Base-by-base conservation (phyloP, 1,284 basidiomycete genomes). In the Trichosporon coremiiforme region DNA sequence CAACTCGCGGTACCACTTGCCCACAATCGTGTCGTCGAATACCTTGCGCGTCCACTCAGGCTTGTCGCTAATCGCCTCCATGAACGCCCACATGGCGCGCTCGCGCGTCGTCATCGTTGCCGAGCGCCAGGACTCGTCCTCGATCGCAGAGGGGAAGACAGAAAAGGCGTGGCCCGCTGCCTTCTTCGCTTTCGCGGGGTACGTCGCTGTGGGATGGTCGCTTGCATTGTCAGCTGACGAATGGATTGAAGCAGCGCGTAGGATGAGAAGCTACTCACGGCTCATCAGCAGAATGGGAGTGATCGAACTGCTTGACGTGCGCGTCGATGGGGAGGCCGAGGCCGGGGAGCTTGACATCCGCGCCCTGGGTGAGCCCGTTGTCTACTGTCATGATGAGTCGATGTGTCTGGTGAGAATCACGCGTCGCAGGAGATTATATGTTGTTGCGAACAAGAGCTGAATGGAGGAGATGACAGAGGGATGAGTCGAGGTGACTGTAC, bases 1-100 rank as follows among this genome's bases (percentile, higher is more conserved):
- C 64, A 71, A 17, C 70, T 68, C 70, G 12, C 41, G 35, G 29
- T 66, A 66, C 70, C 70, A 71, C 62, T 71, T 71, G 25, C 33
- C 65, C 6, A 71, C 70, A 31, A 71, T 68, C 12, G 45, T 29
- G 7, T 66, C 65, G 67, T 68, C 70, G 17, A 13, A 31, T 36
- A 71, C 70, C 50, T 71, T 71, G 64, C n/a, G 22, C 57, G 29
- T 6, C 70, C 70, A 71, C 33, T 45, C 64, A 12, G 65, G 65
- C 65, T 71, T 71, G 64, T 71, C 70, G 9, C 64, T 68, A 29
- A 71, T 35, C 20, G 25, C 4, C 50, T 68, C 25, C 20, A 71
- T 62, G 38, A 71, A 57, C 22, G 33, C 57, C 22, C 68, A 50
- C 65, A 71, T 66, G 22, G 64, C 67, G 50, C 67, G 70, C 65